phyloP scores from a whole-genome alignment of 495 filamentous ascomycete genomes.

The Neurospora cerealis region DNA sequence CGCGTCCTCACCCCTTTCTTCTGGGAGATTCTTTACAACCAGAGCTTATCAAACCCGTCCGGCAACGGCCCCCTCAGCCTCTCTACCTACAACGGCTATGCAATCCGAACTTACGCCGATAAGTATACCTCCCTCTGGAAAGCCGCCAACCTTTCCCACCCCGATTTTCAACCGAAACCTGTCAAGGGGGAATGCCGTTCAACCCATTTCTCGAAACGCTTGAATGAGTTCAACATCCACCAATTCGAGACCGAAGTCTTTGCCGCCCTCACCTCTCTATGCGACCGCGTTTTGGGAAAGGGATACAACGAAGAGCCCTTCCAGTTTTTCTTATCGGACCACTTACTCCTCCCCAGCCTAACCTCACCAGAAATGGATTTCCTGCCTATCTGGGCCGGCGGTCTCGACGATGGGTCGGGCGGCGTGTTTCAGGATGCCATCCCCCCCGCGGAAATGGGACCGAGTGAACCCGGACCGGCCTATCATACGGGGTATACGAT shows the following conservation, averaged over 20 bases:
- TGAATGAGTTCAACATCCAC: not conserved
- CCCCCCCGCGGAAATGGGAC: slow-evolving; percentile 30
- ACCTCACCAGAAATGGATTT: slow-evolving; percentile 30
- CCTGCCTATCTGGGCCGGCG: slow-evolving; percentile 39
- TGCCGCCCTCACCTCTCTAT: not conserved
- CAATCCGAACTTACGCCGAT: not conserved
- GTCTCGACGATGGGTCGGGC: slow-evolving; percentile 34
- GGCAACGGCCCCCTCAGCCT: not conserved
- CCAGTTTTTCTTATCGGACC: slow-evolving; percentile 18
- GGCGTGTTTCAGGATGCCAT: slow-evolving; percentile 32
- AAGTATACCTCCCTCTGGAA: not conserved
- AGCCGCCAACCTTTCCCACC: not conserved
- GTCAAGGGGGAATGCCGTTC: not conserved
- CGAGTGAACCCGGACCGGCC: slow-evolving; percentile 33
- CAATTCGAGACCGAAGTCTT: not conserved
- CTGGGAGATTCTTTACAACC: slow-evolving; percentile 14
- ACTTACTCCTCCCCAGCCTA: slow-evolving; percentile 21
- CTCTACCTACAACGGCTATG: not conserved
- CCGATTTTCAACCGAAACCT: not conserved
- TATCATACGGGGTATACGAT: slow-evolving; percentile 34
- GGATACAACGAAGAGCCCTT: slow-evolving; percentile 2
- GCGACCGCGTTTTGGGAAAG: not conserved
- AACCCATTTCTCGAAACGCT: not conserved
- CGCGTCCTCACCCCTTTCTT: slow-evolving; percentile 23
- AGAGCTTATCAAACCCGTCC: not conserved